Conservation (phyloP, 345 rosid species). For the Hibiscus syriacus region DNA sequence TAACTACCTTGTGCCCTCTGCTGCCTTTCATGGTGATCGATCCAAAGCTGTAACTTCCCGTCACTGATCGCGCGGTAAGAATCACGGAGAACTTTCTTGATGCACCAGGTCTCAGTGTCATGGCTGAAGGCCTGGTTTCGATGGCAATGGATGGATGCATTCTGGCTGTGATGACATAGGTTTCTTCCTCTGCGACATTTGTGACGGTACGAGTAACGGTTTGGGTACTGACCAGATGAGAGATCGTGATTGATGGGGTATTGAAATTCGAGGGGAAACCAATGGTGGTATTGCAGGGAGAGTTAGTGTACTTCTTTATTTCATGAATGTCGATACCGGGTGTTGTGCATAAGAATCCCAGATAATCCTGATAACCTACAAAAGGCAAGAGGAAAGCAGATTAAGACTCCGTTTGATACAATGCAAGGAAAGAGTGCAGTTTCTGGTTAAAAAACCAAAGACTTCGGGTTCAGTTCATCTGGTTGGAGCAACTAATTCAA, state of each 20-base stretch:
- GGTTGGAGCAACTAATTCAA: too few relatives aligned
- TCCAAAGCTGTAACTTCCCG: conserved; percentile 75
- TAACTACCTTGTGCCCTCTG: conserved; percentile 78
- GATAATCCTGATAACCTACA: conserved; percentile 74
- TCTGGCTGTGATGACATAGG: conserved; percentile 62
- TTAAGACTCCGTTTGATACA: too few relatives aligned
- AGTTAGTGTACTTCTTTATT: conserved; percentile 65
- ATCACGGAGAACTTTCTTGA: conserved; percentile 56
- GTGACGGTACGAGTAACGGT: conserved; percentile 67
- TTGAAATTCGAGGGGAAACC: conserved; percentile 79
- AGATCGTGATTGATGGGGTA: conserved; percentile 73
- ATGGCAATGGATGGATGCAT: conserved; percentile 85
- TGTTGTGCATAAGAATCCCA: conserved; percentile 93
- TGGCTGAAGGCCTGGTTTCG: conserved; percentile 74
- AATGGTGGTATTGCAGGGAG: conserved; percentile 69
- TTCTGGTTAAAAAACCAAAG: not conserved
- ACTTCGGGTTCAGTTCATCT: too few relatives aligned
- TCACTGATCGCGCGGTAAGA: conserved; percentile 61
- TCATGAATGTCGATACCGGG: conserved; percentile 71
- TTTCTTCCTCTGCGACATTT: conserved; percentile 82
- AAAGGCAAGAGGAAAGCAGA: not conserved
- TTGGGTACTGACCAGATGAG: conserved; percentile 67
- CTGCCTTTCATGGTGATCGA: conserved; percentile 79
- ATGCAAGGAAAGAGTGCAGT: not conserved
- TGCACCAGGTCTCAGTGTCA: conserved; percentile 67